Conservation (phyloP, 495 filamentous ascomycete genomes). For the Talaromyces wortmannii region DNA sequence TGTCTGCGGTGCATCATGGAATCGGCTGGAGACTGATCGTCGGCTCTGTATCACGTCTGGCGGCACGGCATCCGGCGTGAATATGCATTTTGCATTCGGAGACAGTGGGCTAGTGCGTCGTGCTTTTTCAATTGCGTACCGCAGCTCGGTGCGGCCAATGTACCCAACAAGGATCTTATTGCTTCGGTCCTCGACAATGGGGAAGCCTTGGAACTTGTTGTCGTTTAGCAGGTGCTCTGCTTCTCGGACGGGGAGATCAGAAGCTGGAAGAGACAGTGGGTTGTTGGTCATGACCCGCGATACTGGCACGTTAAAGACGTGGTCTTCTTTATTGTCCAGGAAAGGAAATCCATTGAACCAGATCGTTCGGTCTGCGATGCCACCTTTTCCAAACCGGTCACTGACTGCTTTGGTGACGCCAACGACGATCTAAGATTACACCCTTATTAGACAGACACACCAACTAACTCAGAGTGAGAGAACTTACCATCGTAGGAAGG, state of each 20-base stretch:
- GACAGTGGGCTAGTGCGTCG: conserved; percentile 66
- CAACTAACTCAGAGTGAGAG: no score
- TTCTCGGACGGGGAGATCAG: conserved; percentile 65
- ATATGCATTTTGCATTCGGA: conserved; percentile 68
- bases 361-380: conserved; percentile 97
- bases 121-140: conserved; percentile 84
- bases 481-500: conserved; percentile 78
- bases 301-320: conserved; percentile 93
- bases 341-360: conserved; percentile 99
- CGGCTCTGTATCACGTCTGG: conserved; percentile 25
- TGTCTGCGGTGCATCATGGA: conserved; percentile 43
- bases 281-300: conserved; percentile 86
- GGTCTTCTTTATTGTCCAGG: conserved; percentile 96
- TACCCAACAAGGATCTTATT: conserved; percentile 78
- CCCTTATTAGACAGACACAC: background rate
- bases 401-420: conserved; percentile 93
- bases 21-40: conserved; percentile 14
- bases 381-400: conserved; percentile 87
- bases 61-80: conserved; percentile 56
- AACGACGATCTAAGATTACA: conserved; percentile 72
- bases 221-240: conserved; percentile 69
- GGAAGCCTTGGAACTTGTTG: conserved; percentile 92
- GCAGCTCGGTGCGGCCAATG: conserved; percentile 89
- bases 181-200: conserved; percentile 71
- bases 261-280: conserved; percentile 63